A percentile compares a stretch with the other conserved stretches of the same genome.
Conservation (phyloP, 2,329 filamentous ascomycete genomes). For the Dactylellina cionopaga region DNA sequence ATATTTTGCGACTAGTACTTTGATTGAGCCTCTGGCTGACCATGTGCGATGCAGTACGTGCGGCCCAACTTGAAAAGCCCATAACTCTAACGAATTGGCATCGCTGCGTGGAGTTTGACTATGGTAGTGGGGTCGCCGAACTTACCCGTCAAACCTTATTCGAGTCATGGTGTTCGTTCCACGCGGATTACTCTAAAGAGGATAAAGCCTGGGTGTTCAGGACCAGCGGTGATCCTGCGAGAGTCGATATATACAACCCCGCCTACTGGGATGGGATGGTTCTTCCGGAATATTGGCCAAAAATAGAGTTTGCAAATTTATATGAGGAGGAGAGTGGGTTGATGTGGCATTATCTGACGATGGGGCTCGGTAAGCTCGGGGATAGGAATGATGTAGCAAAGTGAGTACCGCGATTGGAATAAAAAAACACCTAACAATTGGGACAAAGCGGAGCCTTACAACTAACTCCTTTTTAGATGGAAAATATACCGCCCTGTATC, state of each 20-base stretch:
- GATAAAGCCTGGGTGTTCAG: slow-evolving; percentile 12
- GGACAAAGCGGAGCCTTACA: background rate
- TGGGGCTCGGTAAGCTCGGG: background rate
- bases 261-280: background rate
- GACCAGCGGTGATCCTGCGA: background rate
- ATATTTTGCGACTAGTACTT: too few relatives aligned
- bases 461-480: slow-evolving; percentile 6
- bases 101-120: slow-evolving; percentile 11
- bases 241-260: slow-evolving; percentile 2
- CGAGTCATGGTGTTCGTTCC: slow-evolving; percentile 26
- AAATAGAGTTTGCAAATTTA: slow-evolving; percentile 6
- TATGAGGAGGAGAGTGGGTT: background rate
- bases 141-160: background rate
- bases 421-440: background rate
- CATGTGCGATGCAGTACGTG: slow-evolving; percentile 5
- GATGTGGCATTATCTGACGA: slow-evolving; percentile 1
- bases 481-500: slow-evolving; percentile 25
- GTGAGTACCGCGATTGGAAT: slow-evolving; percentile 5
- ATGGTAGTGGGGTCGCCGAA: background rate
- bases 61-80: background rate
- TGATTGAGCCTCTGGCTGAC: background rate
- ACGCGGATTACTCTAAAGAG: slow-evolving; percentile 3
- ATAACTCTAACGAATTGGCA: slow-evolving; percentile 14
- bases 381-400: background rate
- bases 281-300: background rate